Percentiles rank a stretch among this genome's conserved stretches.
These are phyloP conservation scores for Jimgerdemannia lactiflua DNA, from an alignment of 192 early-diverging fungal species.

Conservation along the genomic window DNA sequence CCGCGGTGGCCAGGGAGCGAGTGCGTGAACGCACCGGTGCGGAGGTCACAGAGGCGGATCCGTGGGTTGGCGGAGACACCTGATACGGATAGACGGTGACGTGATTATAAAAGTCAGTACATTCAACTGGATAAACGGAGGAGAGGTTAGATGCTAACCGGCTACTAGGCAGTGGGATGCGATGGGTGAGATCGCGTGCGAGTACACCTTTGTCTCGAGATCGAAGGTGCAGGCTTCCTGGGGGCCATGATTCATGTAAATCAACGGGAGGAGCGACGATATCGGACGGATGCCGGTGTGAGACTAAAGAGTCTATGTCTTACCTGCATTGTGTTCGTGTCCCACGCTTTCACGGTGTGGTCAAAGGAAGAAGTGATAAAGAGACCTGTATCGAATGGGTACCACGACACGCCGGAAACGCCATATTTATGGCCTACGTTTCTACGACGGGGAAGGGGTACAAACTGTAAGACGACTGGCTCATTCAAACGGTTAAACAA, in stretches of 20 bases:
- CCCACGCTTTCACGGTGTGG: conserved; percentile 76
- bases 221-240: conserved; percentile 66
- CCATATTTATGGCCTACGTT: conserved; percentile 57
- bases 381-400: conserved; percentile 80
- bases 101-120: background rate
- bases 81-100: conserved; percentile 10
- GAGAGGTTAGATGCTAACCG: conserved; percentile 30
- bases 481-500: conserved; percentile 1
- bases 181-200: conserved; percentile 75
- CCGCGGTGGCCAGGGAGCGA: conserved; percentile 60
- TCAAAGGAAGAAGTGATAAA: conserved; percentile 82
- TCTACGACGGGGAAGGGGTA: conserved; percentile 8
- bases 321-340: conserved; percentile 71
- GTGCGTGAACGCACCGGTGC: conserved; percentile 53
- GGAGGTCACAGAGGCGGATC: conserved; percentile 80
- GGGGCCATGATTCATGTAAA: background rate
- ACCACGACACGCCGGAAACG: conserved; percentile 77
- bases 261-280: too few species aligned
- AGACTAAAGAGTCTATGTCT: background rate
- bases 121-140: background rate
- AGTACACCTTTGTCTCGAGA: conserved; percentile 63
- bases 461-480: background rate
- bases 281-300: too few species aligned
- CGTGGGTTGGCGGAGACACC: conserved; percentile 62
- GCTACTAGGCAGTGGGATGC: conserved; percentile 76